Base-by-base conservation (phyloP, 805 yeast species). In the Candida awuae region DNA sequence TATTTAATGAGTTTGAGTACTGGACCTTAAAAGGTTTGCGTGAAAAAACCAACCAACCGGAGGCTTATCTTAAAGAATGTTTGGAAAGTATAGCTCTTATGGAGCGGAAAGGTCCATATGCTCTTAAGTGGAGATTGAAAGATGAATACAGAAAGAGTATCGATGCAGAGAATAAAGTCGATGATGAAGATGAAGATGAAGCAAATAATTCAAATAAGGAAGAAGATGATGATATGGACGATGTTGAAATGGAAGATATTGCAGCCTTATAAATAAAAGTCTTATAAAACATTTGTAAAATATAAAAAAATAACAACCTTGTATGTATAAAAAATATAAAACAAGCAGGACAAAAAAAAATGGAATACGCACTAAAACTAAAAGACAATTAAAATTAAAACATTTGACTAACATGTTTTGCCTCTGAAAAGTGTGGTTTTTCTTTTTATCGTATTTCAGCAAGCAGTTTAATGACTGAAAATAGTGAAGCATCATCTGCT, bases 31-130 rank as follows among this genome's bases (percentile, higher is more conserved):
- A 87, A 62, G 96, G 96, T 29, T 68, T 92, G 45, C 82, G 86
- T 54, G 98, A 92, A 58, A 75, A 95, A 50, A 87, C 97, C 3
- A 80, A 81, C 53, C 98, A 92, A 67, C 98, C 98, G 2, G 98
- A 92, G 58, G 80, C 80, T 16, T 94, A 84, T 58, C 67, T 92
- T 47, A 86, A 88, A 56, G 96, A 88, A 56, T 84, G 92, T 42
- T 66, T 92, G 35, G 98, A 90, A 45, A 76, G 82, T 34, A 85
- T 92, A 54, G 97, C 97, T 1, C 72, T 75, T 23, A 70, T 92
- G 55, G 88, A 84, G 52, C 87, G 90, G 58, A 86, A 86, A 57
- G 98, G 98, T 13, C 96, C 98, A 1, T 90, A 90, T 58, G 94
- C 97, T 1, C 72, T 87, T 56, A 88, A 84, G 62, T 92, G 88